Evolutionary conservation across 257 asterid genomes (phyloP), one percentile per base, ranked within the genome.

Genomic region (Jacaranda mimosifolia): DNA sequence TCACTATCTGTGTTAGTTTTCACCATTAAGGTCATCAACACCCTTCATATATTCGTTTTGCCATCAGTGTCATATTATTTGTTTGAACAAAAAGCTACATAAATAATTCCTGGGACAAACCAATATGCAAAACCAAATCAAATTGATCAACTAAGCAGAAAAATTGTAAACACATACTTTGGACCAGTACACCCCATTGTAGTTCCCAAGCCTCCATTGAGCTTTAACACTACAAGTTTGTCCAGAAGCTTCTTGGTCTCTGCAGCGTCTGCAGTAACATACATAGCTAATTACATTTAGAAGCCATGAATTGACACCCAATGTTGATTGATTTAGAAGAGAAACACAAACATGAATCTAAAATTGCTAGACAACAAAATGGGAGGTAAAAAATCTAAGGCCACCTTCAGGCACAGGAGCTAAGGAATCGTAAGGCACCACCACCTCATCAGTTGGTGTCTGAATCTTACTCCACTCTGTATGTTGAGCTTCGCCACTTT

Each of bases 131-230:
- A 71, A 55, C 73, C 70, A 81, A 76, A 75, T 32, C 64, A 77
- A 63, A 84, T 35, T 35, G 46, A 69, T 73, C 53, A 77, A 70
- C 17, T 18, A 74, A 57, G 18, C 17, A 42, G 51, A 57, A 48
- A 40, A 53, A 39, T n/a, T 9, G 72, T 14, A 77, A 68, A 42
- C 57, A 42, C 92, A 63, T 92, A 96, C 99, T 96, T 94, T 59
- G 99, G 99, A 62, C 99, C 99, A 15, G 97, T 96, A 82, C 99
- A 96, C 6, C 99, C 99, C 99, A 96, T 96, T 14, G 99, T 96
- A 64, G 99, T 96, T 79, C 99, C 99, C 89, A 96, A 87, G 48
- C 99, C 99, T 84, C 99, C 99, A 78, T 96, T 96, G 80, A 96
- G 99, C 89, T 96, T 96, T 68, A 96, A 74, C 58, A 96, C 99